These are phyloP conservation scores for Termitomyces titanicus DNA, from an alignment of 768 basidiomycete genomes.

Conservation along the genomic window DNA sequence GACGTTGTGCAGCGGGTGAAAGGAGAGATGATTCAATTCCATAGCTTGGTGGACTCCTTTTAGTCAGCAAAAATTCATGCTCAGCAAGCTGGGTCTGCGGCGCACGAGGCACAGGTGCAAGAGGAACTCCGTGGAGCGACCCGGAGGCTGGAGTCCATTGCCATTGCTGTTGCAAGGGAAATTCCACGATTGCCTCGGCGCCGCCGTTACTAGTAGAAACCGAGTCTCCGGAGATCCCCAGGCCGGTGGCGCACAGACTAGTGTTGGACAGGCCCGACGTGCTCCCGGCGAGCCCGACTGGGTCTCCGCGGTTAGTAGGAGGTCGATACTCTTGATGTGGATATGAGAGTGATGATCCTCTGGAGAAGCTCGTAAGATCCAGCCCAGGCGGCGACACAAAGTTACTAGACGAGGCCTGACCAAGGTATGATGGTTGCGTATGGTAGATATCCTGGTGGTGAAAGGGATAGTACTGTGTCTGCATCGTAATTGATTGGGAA, in stretches of 20 bases:
- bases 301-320: conserved; percentile 37
- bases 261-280: conserved; percentile 28
- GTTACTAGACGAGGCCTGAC: conserved; percentile 23
- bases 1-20: conserved; percentile 37
- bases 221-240: conserved; percentile 37
- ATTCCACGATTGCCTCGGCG: conserved; percentile 38
- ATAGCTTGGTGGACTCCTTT: conserved; percentile 18
- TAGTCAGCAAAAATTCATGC: conserved; percentile 23
- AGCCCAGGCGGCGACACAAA: conserved; percentile 27
- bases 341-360: conserved; percentile 45
- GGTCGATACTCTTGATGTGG: conserved; percentile 42
- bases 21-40: conserved; percentile 20
- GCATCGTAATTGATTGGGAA: conserved; percentile 32
- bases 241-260: conserved; percentile 40
- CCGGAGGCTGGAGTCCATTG: conserved; percentile 19
- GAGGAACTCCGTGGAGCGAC: conserved; percentile 28
- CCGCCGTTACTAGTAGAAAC: conserved; percentile 21
- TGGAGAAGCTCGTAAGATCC: conserved; percentile 42
- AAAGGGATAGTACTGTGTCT: conserved; percentile 31
- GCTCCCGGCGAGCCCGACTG: conserved; percentile 23
- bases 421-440: conserved; percentile 11
- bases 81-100: conserved; percentile 17
- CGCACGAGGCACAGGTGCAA: conserved; percentile 25
- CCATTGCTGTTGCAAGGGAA: conserved; percentile 28
- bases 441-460: conserved; percentile 28